Percentiles rank a stretch among this genome's conserved stretches.
Evolutionary conservation across 306 rosid genomes (phyloP).

Genomic region (Corylus avellana): DNA sequence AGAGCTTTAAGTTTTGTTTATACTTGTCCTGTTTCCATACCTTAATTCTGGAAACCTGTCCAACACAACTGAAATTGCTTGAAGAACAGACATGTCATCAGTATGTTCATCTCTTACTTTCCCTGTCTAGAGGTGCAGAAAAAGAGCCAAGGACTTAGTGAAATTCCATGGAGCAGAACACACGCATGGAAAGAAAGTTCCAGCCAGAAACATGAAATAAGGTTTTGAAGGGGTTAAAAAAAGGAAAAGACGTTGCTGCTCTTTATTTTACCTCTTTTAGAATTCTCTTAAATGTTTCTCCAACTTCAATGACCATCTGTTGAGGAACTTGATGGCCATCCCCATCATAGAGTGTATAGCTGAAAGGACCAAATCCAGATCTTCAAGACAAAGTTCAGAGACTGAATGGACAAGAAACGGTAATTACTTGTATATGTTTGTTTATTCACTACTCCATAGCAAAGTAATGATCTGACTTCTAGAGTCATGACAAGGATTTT

Average conservation of each 20-base stretch:
- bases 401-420: background rate
- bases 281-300: slow-evolving; percentile 67
- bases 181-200: background rate
- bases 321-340: slow-evolving; percentile 78
- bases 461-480: background rate
- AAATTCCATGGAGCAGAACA: slow-evolving; percentile 18
- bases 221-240: background rate
- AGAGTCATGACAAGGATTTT: background rate
- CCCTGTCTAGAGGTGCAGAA: slow-evolving; percentile 46
- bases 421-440: background rate
- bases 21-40: slow-evolving; percentile 22
- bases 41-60: slow-evolving; percentile 65
- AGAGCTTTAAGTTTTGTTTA: background rate
- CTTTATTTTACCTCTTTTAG: slow-evolving; percentile 53
- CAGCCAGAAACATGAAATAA: background rate
- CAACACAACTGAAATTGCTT: slow-evolving; percentile 63
- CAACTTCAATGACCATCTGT: slow-evolving; percentile 63
- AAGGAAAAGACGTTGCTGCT: background rate
- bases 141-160: slow-evolving; percentile 14
- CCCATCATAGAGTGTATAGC: slow-evolving; percentile 63
- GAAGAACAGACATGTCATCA: slow-evolving; percentile 61
- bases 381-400: slow-evolving; percentile 9
- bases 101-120: slow-evolving; percentile 69
- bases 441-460: background rate
- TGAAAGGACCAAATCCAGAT: slow-evolving; percentile 37